Conservation (phyloP, 2,329 filamentous ascomycete species). For the Stemphylium lycopersici region DNA sequence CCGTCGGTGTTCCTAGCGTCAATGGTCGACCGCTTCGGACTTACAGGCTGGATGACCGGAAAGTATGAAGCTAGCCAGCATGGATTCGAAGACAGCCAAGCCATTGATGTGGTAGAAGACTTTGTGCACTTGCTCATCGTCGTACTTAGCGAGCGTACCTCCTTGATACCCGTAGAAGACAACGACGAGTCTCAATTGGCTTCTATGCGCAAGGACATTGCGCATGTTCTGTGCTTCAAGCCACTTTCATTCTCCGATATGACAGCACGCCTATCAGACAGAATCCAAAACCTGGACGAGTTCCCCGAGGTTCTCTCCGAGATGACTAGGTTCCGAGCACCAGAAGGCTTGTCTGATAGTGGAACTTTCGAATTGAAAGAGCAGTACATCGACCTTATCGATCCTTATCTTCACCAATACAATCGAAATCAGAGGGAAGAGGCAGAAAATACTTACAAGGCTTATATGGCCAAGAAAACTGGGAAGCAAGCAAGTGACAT, state of each 20-base stretch:
- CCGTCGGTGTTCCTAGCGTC: conserved; percentile 84
- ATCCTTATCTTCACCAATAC: conserved; percentile 95
- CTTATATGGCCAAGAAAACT: conserved; percentile 84
- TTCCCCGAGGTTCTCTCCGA: conserved; percentile 84
- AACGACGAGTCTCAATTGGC: conserved; percentile 69
- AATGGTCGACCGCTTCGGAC: conserved; percentile 88
- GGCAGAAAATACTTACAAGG: conserved; percentile 86
- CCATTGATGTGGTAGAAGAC: conserved; percentile 92
- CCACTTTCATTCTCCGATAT: conserved; percentile 94
- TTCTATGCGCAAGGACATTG: conserved; percentile 85
- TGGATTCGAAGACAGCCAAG: conserved; percentile 83
- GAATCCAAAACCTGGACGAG: conserved; percentile 85
- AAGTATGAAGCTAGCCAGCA: conserved; percentile 69
- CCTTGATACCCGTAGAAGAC: conserved; percentile 72
- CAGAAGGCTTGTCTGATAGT: conserved; percentile 89
- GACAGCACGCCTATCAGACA: conserved; percentile 82
- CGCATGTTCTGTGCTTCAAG: conserved; percentile 94
- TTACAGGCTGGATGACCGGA: conserved; percentile 85
- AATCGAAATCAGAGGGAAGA: conserved; percentile 97
- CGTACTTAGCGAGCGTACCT: conserved; percentile 84
- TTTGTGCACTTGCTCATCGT: conserved; percentile 94
- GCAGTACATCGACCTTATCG: conserved; percentile 83
- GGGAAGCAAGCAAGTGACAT: conserved; percentile 82
- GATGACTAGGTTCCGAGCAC: conserved; percentile 86
- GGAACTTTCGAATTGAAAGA: conserved; percentile 93